Base-by-base conservation (phyloP, 352 stramenopile species). In the Aphanomyces invadans region DNA sequence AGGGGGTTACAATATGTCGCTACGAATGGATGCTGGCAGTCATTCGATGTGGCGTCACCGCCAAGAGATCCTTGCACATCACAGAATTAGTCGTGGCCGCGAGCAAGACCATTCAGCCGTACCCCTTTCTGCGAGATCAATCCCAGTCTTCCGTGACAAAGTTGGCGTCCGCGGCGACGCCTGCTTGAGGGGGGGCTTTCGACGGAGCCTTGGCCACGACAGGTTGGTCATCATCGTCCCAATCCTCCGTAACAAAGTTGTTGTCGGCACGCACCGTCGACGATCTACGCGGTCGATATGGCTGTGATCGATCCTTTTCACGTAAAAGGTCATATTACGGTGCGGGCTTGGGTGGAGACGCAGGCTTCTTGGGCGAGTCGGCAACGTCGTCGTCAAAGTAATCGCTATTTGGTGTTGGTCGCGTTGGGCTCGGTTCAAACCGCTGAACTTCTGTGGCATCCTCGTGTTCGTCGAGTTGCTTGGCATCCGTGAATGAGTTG, bases 221-320 rank as follows among this genome's bases (percentile, higher is more conserved):
- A 15, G 56, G 49, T 2, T 73, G 68, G 25, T 87, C 79, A 38
- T 87, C 74, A 1, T 70, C 75, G 62, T 90, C 82, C 82, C 82
- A 91, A 45, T 91, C 79, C 10, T 91, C 83, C 28, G 88, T 77
- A 10, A 76, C 79, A 68, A 91, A 91, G 62, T 91, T 91, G 70
- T 91, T 89, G 66, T 89, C 80, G 2, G 68, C 46, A 19, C 71
- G 60, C 25, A 87, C 70, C 42, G 33, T 54, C 55, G 2, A 49
- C 38, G 21, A 39, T 71, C 42, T 55, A 56, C 42, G 63, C 9
- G 2, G 38, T 52, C 54, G 61, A 48, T 23, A 66, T 39, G n/a
- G 44, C 19, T 15, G 53, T 33, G 23, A 45, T 7, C 36, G 49
- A 12, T 33, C 44, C 12, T 11, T 21, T 15, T 28, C 28, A n/a